Evolutionary conservation across 2,329 filamentous ascomycete genomes (phyloP), one percentile per base, ranked within the genome.

Genomic region (Aspergillus amoenus): DNA sequence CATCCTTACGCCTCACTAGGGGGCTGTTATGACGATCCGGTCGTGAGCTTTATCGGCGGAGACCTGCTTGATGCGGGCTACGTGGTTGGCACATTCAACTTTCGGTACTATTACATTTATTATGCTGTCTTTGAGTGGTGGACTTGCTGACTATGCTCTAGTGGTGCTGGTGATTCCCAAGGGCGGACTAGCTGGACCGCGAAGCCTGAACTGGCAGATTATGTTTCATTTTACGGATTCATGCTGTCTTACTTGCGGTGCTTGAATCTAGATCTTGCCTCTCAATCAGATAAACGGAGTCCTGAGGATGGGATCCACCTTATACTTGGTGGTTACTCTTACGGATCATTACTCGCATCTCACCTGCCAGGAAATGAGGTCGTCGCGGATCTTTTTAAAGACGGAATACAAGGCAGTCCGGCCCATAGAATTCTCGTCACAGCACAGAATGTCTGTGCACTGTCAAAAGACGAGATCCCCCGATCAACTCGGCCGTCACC

Each of bases 1-100:
- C 94, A 97, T 73, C 93, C 94, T 0, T 97, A 97, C 70, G 91
- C 91, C 34, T 88, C 91, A 0, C 78, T 97, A 51, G 94, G 94
- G 4, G 94, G 93, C 5, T 87, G 80, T 72, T 94, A 87, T 69
- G 90, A 97, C 70, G 93, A 97, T 70, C 83, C 84, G 0, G 81
- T 96, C 0, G 88, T 97, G 1, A 80, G 84, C n/a, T 78, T 85
- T 8, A 76, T 89, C 3, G 85, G 84, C 0, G 77, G 79, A 2
- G 82, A 88, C 57, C 78, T 96, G 45, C 72, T 96, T n/a, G 78
- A 81, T 4, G 76, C 81, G 52, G 90, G 90, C 1, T 95, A 85
- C 67, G 71, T 96, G 1, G 88, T 97, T 2, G 88, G 83, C 7
- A 96, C 91, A 0, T 97, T 97, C 74, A 97, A 97, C 69, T 97